These are phyloP conservation scores for Puccinia triticina DNA, from an alignment of 1,284 basidiomycete genomes.

Conservation along the genomic window DNA sequence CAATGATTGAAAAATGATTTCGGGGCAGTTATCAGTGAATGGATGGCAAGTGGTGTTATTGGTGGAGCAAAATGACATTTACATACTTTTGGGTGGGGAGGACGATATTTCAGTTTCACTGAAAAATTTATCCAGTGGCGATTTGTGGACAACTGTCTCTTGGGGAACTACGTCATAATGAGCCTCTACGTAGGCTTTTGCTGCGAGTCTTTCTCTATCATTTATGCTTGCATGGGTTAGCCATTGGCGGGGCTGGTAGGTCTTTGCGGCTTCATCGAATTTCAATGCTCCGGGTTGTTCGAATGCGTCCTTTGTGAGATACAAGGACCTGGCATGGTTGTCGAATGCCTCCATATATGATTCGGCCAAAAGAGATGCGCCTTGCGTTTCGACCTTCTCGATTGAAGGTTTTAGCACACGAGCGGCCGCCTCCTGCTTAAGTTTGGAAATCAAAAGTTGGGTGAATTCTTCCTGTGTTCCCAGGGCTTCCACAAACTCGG, in stretches of 20 bases:
- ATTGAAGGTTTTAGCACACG: no score
- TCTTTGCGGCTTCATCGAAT: neutral
- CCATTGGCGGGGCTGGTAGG: neutral
- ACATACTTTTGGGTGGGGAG: neutral
- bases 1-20: neutral
- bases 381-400: neutral
- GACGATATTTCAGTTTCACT: neutral
- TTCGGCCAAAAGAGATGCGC: neutral
- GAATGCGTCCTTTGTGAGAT: slow-evolving; percentile 11
- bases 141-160: neutral
- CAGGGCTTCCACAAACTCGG: neutral
- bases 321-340: neutral
- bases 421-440: no score
- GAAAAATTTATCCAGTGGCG: neutral
- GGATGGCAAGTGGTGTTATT: neutral
- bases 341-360: neutral
- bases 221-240: no score
- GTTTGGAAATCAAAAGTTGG: neutral
- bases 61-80: neutral
- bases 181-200: neutral
- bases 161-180: neutral
- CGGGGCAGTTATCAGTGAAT: neutral
- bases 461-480: slow-evolving; percentile 10
- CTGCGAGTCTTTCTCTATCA: neutral
- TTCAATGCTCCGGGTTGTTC: neutral